Evolutionary conservation across 176 grass and related monocot genomes (phyloP).

Genomic region (Oryza coarctata): DNA sequence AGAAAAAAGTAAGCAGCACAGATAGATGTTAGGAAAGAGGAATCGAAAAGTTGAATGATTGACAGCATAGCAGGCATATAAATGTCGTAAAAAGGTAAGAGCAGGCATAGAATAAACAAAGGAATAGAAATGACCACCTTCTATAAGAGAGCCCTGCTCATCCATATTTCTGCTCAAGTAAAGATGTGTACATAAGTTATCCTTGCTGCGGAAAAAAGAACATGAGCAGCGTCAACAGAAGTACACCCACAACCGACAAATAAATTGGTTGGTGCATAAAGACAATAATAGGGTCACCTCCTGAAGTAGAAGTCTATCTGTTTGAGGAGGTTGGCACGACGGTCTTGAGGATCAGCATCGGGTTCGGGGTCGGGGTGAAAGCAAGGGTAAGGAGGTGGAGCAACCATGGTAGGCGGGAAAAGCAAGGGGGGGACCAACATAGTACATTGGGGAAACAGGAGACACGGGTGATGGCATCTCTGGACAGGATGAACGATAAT

Average conservation of each 20-base stretch:
- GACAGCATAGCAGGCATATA: neutral
- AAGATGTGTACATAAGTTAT: constrained; percentile 87
- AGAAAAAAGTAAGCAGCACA: neutral
- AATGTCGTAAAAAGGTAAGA: neutral
- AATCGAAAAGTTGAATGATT: neutral
- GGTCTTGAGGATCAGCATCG: constrained; percentile 22
- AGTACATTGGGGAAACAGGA: constrained; percentile 68
- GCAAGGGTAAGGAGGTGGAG: constrained; percentile 52
- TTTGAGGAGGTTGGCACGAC: constrained; percentile 51
- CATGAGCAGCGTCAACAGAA: constrained; percentile 26
- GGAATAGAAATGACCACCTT: constrained; percentile 49
- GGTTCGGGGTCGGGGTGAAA: constrained; percentile 15
- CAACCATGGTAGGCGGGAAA: constrained; percentile 62
- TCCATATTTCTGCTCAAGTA: constrained; percentile 80
- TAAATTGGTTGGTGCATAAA: neutral
- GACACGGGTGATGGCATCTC: constrained; percentile 59
- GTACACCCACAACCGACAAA: neutral
- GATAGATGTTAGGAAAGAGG: neutral
- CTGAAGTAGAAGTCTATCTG: constrained; percentile 99
- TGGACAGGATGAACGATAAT: constrained; percentile 17
- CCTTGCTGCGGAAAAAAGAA: constrained; percentile 65
- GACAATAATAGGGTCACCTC: constrained; percentile 46
- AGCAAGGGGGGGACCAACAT: constrained; percentile 51
- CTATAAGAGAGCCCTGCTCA: constrained; percentile 82
- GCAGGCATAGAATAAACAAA: too few species aligned